Evolutionary conservation across 2,329 filamentous ascomycete species (phyloP).

Genomic region (Thielaviopsis euricoi): DNA sequence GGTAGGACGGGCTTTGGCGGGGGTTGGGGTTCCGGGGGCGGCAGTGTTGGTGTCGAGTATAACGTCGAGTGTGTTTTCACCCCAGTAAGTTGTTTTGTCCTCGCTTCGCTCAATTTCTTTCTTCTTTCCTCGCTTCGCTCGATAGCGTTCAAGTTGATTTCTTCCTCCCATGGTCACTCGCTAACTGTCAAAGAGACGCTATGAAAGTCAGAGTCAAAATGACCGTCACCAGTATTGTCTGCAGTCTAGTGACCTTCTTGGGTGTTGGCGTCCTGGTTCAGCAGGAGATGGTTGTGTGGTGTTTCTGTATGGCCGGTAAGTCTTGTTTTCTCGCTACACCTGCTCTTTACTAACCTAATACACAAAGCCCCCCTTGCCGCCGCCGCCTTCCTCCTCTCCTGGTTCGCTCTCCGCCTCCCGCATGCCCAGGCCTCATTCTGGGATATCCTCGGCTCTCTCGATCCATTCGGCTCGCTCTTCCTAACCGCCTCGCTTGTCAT

Average conservation of each 20-base stretch:
- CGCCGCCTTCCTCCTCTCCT: not conserved
- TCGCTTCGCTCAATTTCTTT: no score
- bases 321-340: not conserved
- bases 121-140: no score
- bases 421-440: not conserved
- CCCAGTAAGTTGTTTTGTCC: not conserved
- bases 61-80: not conserved
- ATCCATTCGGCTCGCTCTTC: not conserved
- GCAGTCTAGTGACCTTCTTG: no score
- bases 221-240: no score
- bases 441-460: not conserved
- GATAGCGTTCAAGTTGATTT: no score
- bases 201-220: no score
- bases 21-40: not conserved
- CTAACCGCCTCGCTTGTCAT: not conserved
- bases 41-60: not conserved
- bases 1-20: not conserved
- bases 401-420: not conserved
- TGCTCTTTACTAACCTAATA: not conserved
- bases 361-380: not conserved
- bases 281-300: no score
- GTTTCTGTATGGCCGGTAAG: no score
- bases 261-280: no score
- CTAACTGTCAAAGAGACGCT: no score
- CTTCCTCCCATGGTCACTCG: no score